Evolutionary conservation across 2,329 filamentous ascomycete genomes (phyloP).

Genomic region (Biscogniauxia marginata): DNA sequence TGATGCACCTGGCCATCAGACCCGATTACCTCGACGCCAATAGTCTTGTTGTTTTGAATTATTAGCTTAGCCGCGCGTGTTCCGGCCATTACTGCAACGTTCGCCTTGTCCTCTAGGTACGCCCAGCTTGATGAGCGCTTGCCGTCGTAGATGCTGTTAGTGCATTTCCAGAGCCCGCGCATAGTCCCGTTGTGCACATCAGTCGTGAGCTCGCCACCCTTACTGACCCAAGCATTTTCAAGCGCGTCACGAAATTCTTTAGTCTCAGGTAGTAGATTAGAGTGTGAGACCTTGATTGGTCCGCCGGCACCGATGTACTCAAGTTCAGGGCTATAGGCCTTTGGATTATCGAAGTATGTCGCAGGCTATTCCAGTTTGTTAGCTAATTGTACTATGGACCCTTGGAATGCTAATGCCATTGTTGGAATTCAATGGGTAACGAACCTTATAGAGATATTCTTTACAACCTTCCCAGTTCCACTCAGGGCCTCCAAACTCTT

Average conservation of each 20-base stretch:
- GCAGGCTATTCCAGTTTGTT: slow-evolving; percentile 31
- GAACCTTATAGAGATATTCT: slow-evolving; percentile 50
- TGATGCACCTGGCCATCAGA: slow-evolving; percentile 40
- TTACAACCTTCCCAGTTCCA: slow-evolving; percentile 57
- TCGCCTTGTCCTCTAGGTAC: slow-evolving; percentile 51
- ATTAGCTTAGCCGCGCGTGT: slow-evolving; percentile 53
- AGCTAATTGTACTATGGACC: background rate
- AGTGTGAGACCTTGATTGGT: slow-evolving; percentile 53
- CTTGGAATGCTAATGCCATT: background rate
- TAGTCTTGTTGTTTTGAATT: slow-evolving; percentile 43
- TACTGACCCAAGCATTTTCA: slow-evolving; percentile 52
- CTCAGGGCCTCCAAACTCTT: slow-evolving; percentile 68
- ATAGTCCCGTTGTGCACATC: slow-evolving; percentile 57
- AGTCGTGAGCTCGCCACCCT: slow-evolving; percentile 49
- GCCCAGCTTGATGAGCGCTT: slow-evolving; percentile 50
- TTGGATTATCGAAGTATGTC: slow-evolving; percentile 55
- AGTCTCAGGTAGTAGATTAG: slow-evolving; percentile 52
- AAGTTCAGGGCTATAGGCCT: slow-evolving; percentile 44
- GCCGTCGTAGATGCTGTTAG: slow-evolving; percentile 59
- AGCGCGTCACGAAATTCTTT: slow-evolving; percentile 49
- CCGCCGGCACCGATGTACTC: slow-evolving; percentile 51
- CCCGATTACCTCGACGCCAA: slow-evolving; percentile 48
- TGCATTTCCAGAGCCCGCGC: slow-evolving; percentile 51
- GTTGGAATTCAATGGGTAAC: background rate
- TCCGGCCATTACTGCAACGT: slow-evolving; percentile 50